Base-by-base conservation (phyloP, 1,284 basidiomycete genomes). In the Puccinia novopanici region DNA sequence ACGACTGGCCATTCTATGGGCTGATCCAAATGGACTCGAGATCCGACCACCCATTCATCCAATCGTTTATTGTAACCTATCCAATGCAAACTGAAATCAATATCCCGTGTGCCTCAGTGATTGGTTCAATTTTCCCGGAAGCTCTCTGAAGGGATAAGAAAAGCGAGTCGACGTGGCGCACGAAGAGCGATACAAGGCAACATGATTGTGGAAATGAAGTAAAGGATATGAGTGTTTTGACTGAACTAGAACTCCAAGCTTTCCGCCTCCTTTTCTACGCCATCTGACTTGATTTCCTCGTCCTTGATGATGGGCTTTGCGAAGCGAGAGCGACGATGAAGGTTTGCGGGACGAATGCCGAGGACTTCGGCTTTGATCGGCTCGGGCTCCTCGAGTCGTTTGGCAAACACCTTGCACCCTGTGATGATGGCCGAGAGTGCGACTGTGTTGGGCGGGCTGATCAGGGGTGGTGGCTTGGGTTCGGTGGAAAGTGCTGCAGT, bases 31-130 rank as follows among this genome's bases (percentile, higher is more conserved):
- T 98, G 89, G 81, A 99, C 89, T 48, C 95, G 90, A 3, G 92
- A 91, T 22, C 93, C 93, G 37, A 91, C 88, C n/a, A 99, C 92
- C 97, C 97, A 99, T 83, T 98, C 97, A 86, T 99, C 97, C 73
- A 99, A 89, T 84, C 97, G 94, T 87, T 78, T 76, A 48, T 75
- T 78, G 40, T 78, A 78, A 48, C 81, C 74, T 67, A 76, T 61
- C 71, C 72, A 80, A 75, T 81, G 76, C 72, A 80, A 74, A 70
- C 78, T 82, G 67, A 59, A 77, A 81, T 59, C 22, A 59, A 75
- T 40, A 45, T 45, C 40, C 55, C 15, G n/a, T 59, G 50, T 73
- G 71, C 9, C 22, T 73, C 71, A 73, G 71, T 70, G 48, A 70
- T 45, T 45, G 40, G 30, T 72, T 52, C 67, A 68, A 48, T 27